A percentile compares a stretch with the other conserved stretches of the same genome.
These are phyloP conservation scores for Aspergillus viridinutans DNA, from an alignment of 2,329 filamentous ascomycete species.

Conservation along the genomic window DNA sequence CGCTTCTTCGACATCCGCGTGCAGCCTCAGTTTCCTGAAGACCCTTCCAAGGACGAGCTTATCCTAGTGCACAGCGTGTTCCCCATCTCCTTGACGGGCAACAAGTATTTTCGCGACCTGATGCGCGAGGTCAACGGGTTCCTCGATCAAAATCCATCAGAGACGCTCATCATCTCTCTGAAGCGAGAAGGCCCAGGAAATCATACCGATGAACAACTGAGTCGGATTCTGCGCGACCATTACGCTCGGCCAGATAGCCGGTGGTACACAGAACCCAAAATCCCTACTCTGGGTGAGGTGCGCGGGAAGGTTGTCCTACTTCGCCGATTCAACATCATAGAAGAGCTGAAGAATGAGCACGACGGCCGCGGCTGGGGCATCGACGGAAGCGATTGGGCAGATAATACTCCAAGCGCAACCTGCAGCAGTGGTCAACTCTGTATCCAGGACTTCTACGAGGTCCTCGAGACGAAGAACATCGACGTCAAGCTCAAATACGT, in stretches of 20 bases:
- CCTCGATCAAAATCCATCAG: constrained; percentile 70
- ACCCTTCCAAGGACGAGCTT: constrained; percentile 61
- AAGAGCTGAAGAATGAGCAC: constrained; percentile 40
- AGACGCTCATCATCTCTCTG: constrained; percentile 79
- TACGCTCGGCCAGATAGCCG: constrained; percentile 57
- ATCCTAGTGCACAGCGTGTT: constrained; percentile 87
- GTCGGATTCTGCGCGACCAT: constrained; percentile 65
- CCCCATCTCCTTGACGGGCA: constrained; percentile 77
- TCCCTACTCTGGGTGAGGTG: constrained; percentile 73
- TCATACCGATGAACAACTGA: constrained; percentile 73
- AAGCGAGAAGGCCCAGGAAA: constrained; percentile 87
- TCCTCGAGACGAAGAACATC: constrained; percentile 70
- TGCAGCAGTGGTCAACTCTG: constrained; percentile 69
- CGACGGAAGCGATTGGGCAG: constrained; percentile 67
- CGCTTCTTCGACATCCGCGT: constrained; percentile 93
- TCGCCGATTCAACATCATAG: constrained; percentile 69
- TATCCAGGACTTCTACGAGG: constrained; percentile 93
- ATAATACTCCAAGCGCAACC: constrained; percentile 76
- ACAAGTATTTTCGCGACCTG: constrained; percentile 72
- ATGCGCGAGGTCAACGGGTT: constrained; percentile 69
- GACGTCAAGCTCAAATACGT: constrained; percentile 73
- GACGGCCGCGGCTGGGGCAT: constrained; percentile 54
- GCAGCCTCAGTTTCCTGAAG: constrained; percentile 56
- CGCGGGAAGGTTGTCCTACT: constrained; percentile 81
- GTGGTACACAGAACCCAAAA: constrained; percentile 75